A percentile compares a stretch with the other conserved stretches of the same genome.
Evolutionary conservation across 2,329 filamentous ascomycete genomes (phyloP).

Genomic region (Sphaerulina musiva): DNA sequence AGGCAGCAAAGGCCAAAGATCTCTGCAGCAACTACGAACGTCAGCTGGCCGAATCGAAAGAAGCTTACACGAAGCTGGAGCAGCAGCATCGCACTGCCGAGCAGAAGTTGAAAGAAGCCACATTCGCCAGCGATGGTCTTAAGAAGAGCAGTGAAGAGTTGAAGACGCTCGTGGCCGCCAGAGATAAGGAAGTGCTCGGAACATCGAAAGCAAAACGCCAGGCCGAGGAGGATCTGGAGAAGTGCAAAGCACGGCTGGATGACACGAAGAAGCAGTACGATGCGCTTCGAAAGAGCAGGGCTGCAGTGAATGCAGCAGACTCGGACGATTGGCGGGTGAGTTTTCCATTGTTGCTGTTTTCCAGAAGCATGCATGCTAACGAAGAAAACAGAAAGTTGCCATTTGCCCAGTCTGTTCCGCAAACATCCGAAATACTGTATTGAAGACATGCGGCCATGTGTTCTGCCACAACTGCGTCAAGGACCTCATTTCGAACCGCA

Average conservation of each 20-base stretch:
- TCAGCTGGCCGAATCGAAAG: conserved; percentile 75
- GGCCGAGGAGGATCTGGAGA: conserved; percentile 67
- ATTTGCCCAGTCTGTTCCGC: conserved; percentile 88
- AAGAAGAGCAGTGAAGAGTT: conserved; percentile 72
- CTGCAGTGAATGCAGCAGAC: conserved; percentile 58
- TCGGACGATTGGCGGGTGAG: conserved; percentile 66
- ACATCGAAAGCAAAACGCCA: conserved; percentile 57
- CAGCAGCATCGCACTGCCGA: conserved; percentile 71
- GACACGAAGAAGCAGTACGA: conserved; percentile 77
- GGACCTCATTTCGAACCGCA: conserved; percentile 78
- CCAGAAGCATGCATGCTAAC: background rate
- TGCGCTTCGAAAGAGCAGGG: conserved; percentile 76
- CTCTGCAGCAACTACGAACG: conserved; percentile 83
- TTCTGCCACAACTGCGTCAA: conserved; percentile 91
- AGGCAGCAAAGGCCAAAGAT: conserved; percentile 69
- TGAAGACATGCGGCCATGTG: conserved; percentile 91
- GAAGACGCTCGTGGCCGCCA: conserved; percentile 64
- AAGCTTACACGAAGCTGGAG: conserved; percentile 64
- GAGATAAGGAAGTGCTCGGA: conserved; percentile 62
- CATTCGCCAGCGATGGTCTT: conserved; percentile 62
- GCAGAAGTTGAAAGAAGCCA: conserved; percentile 61
- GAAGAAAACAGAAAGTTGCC: conserved; percentile 53
- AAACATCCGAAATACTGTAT: conserved; percentile 87
- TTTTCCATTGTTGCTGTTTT: conserved; percentile 52
- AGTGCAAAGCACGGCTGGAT: conserved; percentile 68